Percentiles rank a stretch among this genome's conserved stretches.
phyloP scores from a whole-genome alignment of 1,139 yeast genomes.

The Schwanniomyces etchellsii region DNA sequence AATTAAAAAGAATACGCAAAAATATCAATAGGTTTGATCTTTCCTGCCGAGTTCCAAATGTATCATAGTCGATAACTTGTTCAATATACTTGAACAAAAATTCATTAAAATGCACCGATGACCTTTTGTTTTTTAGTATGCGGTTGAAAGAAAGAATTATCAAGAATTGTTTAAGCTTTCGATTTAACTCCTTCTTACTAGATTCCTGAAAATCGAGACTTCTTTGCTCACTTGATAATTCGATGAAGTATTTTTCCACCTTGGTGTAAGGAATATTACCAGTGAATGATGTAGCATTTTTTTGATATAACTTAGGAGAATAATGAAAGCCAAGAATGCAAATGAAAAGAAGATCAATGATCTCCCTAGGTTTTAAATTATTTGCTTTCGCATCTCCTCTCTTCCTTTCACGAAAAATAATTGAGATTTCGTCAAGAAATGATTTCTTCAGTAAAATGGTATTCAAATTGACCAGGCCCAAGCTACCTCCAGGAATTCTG shows the following conservation, averaged over 20 bases:
- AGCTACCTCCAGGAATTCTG: slow-evolving; percentile 39
- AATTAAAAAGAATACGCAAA: slow-evolving; percentile 47
- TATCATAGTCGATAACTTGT: background rate
- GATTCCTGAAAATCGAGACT: slow-evolving; percentile 6
- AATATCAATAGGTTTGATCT: slow-evolving; percentile 13
- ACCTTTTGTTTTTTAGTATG: slow-evolving; percentile 8
- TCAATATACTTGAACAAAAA: background rate
- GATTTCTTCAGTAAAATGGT: slow-evolving; percentile 26
- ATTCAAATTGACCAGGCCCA: slow-evolving; percentile 37
- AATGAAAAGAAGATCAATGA: slow-evolving; percentile 14
- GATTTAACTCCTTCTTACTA: slow-evolving; percentile 8
- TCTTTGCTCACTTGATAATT: slow-evolving; percentile 6
- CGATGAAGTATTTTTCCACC: slow-evolving; percentile 22
- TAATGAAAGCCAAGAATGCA: slow-evolving; percentile 26
- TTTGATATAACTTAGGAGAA: slow-evolving; percentile 20
- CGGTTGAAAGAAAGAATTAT: slow-evolving; percentile 17
- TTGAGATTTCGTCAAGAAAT: no score
- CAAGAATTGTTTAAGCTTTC: slow-evolving; percentile 20
- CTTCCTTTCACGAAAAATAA: no score
- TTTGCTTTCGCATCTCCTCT: slow-evolving; percentile 3
- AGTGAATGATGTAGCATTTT: slow-evolving; percentile 18
- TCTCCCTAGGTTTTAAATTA: no score
- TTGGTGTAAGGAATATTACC: slow-evolving; percentile 19
- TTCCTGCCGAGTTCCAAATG: slow-evolving; percentile 2
- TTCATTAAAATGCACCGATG: background rate